Percentiles rank a stretch among this genome's conserved stretches.
These are phyloP conservation scores for Ogataea paraovalis DNA, from an alignment of 805 yeast species.

Conservation along the genomic window DNA sequence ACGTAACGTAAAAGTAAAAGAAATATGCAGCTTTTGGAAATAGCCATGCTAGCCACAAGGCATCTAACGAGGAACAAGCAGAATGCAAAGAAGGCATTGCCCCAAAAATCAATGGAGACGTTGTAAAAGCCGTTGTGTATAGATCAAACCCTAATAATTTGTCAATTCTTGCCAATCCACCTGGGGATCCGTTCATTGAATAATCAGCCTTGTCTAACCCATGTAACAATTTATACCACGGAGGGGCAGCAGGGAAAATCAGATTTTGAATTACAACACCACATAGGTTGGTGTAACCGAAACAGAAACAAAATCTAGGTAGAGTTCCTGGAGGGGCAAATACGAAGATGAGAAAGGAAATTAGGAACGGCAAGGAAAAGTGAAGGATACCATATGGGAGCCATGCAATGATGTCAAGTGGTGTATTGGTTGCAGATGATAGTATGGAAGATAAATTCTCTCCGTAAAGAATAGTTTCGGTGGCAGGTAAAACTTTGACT, in stretches of 20 bases:
- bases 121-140: slow-evolving; percentile 76
- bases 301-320: slow-evolving; percentile 83
- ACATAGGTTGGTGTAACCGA: slow-evolving; percentile 87
- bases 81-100: slow-evolving; percentile 76
- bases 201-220: slow-evolving; percentile 90
- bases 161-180: slow-evolving; percentile 90
- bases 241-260: slow-evolving; percentile 91
- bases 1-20: slow-evolving; percentile 74
- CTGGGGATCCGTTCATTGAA: slow-evolving; percentile 90
- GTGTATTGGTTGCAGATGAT: slow-evolving; percentile 64
- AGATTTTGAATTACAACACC: slow-evolving; percentile 79
- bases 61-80: slow-evolving; percentile 93
- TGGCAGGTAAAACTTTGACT: slow-evolving; percentile 86
- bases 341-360: slow-evolving; percentile 70
- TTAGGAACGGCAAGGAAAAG: slow-evolving; percentile 85
- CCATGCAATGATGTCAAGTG: slow-evolving; percentile 86
- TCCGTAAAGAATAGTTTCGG: slow-evolving; percentile 90
- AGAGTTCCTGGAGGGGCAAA: slow-evolving; percentile 90
- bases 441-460: slow-evolving; percentile 83
- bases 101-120: slow-evolving; percentile 92
- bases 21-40: slow-evolving; percentile 68
- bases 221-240: slow-evolving; percentile 87
- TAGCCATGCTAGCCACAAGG: slow-evolving; percentile 74
- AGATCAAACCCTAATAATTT: slow-evolving; percentile 69
- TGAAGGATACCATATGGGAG: slow-evolving; percentile 90